Percentiles rank a stretch among this genome's conserved stretches.
Conservation (phyloP, 371 early-diverging fungal genomes). For the Dinochytrium kinnereticum region DNA sequence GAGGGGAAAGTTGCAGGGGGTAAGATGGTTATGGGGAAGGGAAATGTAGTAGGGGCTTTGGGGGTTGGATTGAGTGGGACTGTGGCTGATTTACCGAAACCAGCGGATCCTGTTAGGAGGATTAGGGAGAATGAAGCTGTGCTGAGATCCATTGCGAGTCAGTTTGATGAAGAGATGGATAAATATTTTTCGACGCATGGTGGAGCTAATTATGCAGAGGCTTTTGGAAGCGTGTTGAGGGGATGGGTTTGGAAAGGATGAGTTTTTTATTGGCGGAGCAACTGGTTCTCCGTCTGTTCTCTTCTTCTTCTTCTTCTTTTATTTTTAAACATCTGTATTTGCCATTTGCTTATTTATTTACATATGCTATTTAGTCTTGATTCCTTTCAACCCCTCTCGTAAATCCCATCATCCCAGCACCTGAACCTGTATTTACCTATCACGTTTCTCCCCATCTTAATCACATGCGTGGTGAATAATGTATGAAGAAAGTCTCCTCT, state of each 20-base stretch:
- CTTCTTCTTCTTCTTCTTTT: background rate
- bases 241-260: background rate
- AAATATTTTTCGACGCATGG: background rate
- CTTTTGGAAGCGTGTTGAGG: background rate
- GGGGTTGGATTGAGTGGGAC: background rate
- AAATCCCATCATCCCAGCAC: too few relatives aligned
- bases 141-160: background rate
- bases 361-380: background rate
- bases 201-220: background rate
- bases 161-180: constrained; percentile 11
- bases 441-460: too few relatives aligned
- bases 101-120: background rate
- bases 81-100: background rate
- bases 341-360: too few relatives aligned
- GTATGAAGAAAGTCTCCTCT: background rate
- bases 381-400: background rate
- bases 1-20: background rate
- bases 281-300: background rate
- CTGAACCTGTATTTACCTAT: too few relatives aligned
- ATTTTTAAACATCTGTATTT: too few relatives aligned
- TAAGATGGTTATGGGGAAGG: background rate
- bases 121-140: constrained; percentile 9
- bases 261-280: too few relatives aligned
- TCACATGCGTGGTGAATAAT: background rate
- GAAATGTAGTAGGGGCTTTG: background rate